Percentiles rank a stretch among this genome's conserved stretches.
phyloP scores from a whole-genome alignment of 306 rosid genomes.

The Vigna radiata region DNA sequence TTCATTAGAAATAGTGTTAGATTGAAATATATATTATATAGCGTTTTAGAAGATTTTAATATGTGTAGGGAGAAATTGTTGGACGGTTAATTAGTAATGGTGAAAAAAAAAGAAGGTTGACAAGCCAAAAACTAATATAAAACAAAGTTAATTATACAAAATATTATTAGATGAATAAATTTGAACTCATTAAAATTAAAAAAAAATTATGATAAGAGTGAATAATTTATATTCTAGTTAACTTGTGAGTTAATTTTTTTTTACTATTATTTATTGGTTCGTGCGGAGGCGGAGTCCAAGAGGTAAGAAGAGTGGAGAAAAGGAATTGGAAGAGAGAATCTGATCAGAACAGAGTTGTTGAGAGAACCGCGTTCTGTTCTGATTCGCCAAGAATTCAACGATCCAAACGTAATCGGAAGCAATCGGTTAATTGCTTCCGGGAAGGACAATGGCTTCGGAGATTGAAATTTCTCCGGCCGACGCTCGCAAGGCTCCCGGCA shows the following conservation, averaged over 20 bases:
- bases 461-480: slow-evolving; percentile 81
- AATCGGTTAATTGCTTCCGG: slow-evolving; percentile 19
- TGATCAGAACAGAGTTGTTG: not conserved
- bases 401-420: slow-evolving; percentile 35
- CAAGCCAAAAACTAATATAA: too few relatives aligned
- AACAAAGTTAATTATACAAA: too few relatives aligned
- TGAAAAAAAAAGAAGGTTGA: too few relatives aligned
- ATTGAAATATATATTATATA: too few relatives aligned
- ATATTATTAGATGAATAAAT: too few relatives aligned
- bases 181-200: too few relatives aligned
- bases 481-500: slow-evolving; percentile 64
- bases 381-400: slow-evolving; percentile 1
- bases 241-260: not conserved
- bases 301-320: slow-evolving; percentile 25
- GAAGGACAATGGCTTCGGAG: slow-evolving; percentile 59
- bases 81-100: too few relatives aligned
- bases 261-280: not conserved
- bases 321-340: slow-evolving; percentile 18
- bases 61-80: too few relatives aligned
- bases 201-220: too few relatives aligned
- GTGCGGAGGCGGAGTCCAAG: slow-evolving; percentile 37
- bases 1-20: too few relatives aligned
- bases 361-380: not conserved
- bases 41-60: too few relatives aligned
- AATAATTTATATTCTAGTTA: too few relatives aligned